phyloP scores from a whole-genome alignment of 2,329 filamentous ascomycete species.

The Epichloe bromicola region DNA sequence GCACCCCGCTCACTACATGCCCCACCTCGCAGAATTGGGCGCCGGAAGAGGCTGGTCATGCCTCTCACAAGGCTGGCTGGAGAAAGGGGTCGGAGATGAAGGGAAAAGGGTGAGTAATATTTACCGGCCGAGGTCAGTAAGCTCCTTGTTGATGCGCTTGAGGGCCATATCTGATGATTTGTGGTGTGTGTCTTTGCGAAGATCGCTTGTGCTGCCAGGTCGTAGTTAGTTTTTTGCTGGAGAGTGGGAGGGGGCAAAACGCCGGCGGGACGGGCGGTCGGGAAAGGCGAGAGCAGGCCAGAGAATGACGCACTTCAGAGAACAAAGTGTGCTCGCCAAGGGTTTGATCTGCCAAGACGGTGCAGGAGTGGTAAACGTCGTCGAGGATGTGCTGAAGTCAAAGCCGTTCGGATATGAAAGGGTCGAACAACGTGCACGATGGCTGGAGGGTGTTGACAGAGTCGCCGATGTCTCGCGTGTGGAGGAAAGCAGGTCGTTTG shows the following conservation, averaged over 20 bases:
- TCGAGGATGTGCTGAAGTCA: conserved; percentile 1
- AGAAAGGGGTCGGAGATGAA: not conserved
- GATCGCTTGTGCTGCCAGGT: conserved; percentile 10
- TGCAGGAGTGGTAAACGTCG: conserved; percentile 5
- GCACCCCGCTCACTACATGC: conserved; percentile 24
- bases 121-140: conserved; percentile 81
- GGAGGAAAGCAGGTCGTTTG: conserved; percentile 1
- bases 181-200: conserved; percentile 13
- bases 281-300: conserved; percentile 8
- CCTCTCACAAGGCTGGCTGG: conserved; percentile 10
- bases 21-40: conserved; percentile 24
- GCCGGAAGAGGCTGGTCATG: conserved; percentile 7
- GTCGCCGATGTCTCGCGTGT: not conserved
- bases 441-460: not conserved
- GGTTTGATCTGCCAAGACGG: conserved; percentile 8
- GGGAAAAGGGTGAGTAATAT: conserved; percentile 19
- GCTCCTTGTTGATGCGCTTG: conserved; percentile 92
- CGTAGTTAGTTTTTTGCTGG: conserved; percentile 12
- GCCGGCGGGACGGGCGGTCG: conserved; percentile 6
- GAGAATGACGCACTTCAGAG: conserved; percentile 16
- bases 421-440: conserved; percentile 1
- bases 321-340: conserved; percentile 6
- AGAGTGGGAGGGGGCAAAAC: conserved; percentile 2
- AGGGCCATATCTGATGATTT: conserved; percentile 54
- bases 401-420: not conserved